Percentiles rank a stretch among this genome's conserved stretches.
phyloP scores from a whole-genome alignment of 2,329 filamentous ascomycete genomes.

The Scytalidium lignicola region DNA sequence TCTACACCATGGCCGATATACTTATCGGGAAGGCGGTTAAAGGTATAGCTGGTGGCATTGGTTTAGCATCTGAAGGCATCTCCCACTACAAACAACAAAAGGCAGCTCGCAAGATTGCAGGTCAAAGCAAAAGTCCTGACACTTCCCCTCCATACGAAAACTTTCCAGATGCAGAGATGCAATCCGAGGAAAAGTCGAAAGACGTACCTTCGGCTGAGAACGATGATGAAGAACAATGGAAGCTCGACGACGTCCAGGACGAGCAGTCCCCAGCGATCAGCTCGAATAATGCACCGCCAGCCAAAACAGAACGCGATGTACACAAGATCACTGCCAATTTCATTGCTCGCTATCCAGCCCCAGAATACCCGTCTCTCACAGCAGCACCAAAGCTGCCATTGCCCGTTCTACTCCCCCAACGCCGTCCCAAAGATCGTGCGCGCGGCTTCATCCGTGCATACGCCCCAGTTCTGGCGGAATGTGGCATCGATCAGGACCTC shows the following conservation, averaged over 20 bases:
- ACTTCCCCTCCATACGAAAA: not conserved
- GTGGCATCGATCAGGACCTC: constrained; percentile 38
- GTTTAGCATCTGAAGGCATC: constrained; percentile 6
- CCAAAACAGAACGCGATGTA: constrained; percentile 1
- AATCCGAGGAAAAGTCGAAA: not conserved
- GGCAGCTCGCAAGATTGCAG: not conserved
- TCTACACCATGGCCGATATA: not conserved
- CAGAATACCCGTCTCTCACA: not conserved
- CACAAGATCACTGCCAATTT: constrained; percentile 1
- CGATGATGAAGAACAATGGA: constrained; percentile 2
- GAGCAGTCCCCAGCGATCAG: not conserved
- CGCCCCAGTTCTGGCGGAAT: constrained; percentile 36
- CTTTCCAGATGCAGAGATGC: not conserved
- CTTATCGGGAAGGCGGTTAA: constrained; percentile 1
- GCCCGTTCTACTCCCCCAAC: constrained; percentile 44
- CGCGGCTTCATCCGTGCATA: constrained; percentile 47
- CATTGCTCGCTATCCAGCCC: not conserved
- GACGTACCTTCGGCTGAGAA: not conserved
- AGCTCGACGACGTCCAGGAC: constrained; percentile 3
- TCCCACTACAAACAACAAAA: constrained; percentile 4
- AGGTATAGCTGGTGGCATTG: constrained; percentile 7
- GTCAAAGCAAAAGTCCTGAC: not conserved
- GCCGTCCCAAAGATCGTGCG: constrained; percentile 38
- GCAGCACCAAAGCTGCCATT: constrained; percentile 22
- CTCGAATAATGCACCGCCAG: not conserved